Conservation (phyloP, 371 early-diverging fungal species). For the Mucor velutinosus region DNA sequence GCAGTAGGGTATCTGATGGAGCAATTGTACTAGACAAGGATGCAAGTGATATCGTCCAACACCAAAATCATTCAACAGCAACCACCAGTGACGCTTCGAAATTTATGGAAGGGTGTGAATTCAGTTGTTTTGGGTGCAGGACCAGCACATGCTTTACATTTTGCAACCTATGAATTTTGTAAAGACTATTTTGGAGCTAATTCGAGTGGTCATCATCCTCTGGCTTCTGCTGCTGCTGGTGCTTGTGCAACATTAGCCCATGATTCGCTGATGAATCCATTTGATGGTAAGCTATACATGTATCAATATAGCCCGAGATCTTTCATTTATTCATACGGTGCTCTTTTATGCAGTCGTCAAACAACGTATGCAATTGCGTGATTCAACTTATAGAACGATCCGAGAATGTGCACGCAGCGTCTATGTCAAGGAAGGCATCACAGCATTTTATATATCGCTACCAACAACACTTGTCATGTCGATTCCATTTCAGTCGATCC, state of each 20-base stretch:
- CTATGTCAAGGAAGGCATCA: slow-evolving; percentile 76
- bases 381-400: slow-evolving; percentile 66
- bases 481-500: slow-evolving; percentile 92
- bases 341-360: slow-evolving; percentile 72
- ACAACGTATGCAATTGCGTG: slow-evolving; percentile 94
- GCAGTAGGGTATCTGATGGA: too few relatives aligned
- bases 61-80: slow-evolving; percentile 11
- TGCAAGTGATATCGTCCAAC: slow-evolving; percentile 71
- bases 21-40: slow-evolving; percentile 68
- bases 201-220: slow-evolving; percentile 51
- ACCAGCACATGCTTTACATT: slow-evolving; percentile 93
- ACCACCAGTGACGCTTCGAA: slow-evolving; percentile 23
- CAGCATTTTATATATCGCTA: slow-evolving; percentile 91
- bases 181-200: slow-evolving; percentile 72
- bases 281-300: slow-evolving; percentile 72
- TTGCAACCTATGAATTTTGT: slow-evolving; percentile 87
- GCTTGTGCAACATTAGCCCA: slow-evolving; percentile 88
- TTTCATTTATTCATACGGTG: background rate
- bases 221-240: slow-evolving; percentile 82
- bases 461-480: slow-evolving; percentile 93
- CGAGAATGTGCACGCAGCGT: slow-evolving; percentile 73
- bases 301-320: slow-evolving; percentile 53
- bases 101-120: slow-evolving; percentile 89
- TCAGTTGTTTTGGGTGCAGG: slow-evolving; percentile 91
- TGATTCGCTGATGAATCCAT: slow-evolving; percentile 94